Evolutionary conservation across 768 basidiomycete genomes (phyloP), one percentile per base, ranked within the genome.

Genomic region (Lentinula detonsa): DNA sequence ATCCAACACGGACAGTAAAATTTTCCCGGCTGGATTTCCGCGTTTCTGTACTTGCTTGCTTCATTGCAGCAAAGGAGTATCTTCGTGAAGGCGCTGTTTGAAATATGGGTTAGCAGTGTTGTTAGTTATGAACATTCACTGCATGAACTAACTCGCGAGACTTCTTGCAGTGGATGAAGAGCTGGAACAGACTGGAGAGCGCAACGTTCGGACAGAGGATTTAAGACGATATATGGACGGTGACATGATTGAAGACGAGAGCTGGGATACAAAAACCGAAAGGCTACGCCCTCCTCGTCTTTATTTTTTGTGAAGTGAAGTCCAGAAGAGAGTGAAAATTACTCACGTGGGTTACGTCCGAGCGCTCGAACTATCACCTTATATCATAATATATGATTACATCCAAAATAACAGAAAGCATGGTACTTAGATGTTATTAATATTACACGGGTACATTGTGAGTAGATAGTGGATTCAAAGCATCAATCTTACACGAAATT

Each of bases 21-120:
- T 39, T 33, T 4, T 28, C 31, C 28, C 50, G 34, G 23, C 2
- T 8, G 31, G 31, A 49, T 31, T 35, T 6, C 35, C 28, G 16
- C 48, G n/a, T 49, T 42, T 28, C 48, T 13, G 48, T 6, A 10
- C 34, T 13, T 42, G 23, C 50, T 60, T 52, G 59, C 23, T 60
- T 60, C 49, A 60, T 49, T 34, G 50, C 59, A 39, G 39, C 59
- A 4, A 42, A 18, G 16, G 59, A 60, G 35, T 51, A 52, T 52
- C 59, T 60, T 42, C 59, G 28, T 9, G 59, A 46, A 23, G 18
- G 11, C 3, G 48, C 59, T 60, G 37, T 23, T 33, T 7, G 16
- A 1, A n/a, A 28, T 18, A 31, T 23, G 16, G 13, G 33, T 42
- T 13, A 42, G 59, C 2, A 5, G 15, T 16, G 21, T 28, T 5